Base-by-base conservation (phyloP, 306 rosid species). In the Trichosanthes truncata region DNA sequence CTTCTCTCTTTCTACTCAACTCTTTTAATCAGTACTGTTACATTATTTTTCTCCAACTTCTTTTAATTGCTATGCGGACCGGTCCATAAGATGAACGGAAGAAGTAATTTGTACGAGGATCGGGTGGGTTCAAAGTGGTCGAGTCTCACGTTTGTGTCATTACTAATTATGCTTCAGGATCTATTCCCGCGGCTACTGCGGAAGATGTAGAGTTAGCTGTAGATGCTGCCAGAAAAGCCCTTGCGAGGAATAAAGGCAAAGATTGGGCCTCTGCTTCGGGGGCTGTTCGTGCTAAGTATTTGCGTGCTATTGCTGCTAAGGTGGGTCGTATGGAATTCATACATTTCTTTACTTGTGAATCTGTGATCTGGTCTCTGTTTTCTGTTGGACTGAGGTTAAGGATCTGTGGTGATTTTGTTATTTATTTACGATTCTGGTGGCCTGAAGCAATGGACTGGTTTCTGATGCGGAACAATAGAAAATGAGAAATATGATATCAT, bases 261-360 rank as follows among this genome's bases (percentile, higher is more conserved):
- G 99, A 91, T 56, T 95, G 97, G 99, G 81, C 96, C 6, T 78
- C 86, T 1, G 97, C 99, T 26, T 35, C 97, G 0, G 99, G 99
- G 7, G 82, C 91, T 18, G 86, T 89, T 80, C 97, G 99, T 3
- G 97, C 99, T 26, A 87, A 87, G 78, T 95, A 91, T 81, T 81
- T 95, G 73, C 96, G 99, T n/a, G 93, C 99, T 45, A 95, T 95
- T 71, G 99, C 99, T 17, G 93, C 93, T 23, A 93, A 90, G 92
- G 97, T 90, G 21, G 3, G 38, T 21, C 0, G 7, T 21, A 53
- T 48, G 65, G 26, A n/a, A 9, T 9, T 25, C 6, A 25, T 11
- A 4, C 6, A 13, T 75, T 14, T 66, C 13, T 41, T 77, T 23
- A 15, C 11, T 43, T 53, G 49, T 45, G 49, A 45, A 48, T 41